Base-by-base conservation (phyloP, 345 rosid species). In the Pistacia atlantica region DNA sequence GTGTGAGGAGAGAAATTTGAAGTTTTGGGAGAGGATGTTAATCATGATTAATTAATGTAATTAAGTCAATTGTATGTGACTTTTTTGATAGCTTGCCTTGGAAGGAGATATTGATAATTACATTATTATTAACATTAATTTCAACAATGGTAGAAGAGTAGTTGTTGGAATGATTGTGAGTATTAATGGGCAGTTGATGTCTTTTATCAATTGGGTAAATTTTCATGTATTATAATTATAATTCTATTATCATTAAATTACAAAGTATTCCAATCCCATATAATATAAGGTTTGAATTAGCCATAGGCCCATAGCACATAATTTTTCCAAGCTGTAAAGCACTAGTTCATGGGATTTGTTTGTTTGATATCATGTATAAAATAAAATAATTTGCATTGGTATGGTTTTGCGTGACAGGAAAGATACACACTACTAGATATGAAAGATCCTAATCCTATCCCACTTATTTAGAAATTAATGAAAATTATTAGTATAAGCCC, bases 321-420 rank as follows among this genome's bases (percentile, higher is more conserved):
- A 9, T 12, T 35, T 70, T 54, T 52, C 71, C 71, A 62, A 55
- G 49, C 38, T 71, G 76, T 54, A 28, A 64, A 70, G 59, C 75
- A 64, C 65, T 13, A 11, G 11, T 20, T 17, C 10, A 10, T 63
- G 42, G 51, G 66, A 16, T 57, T 12, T 25, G 7, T 14, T 42
- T 7, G 2, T 17, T 46, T 67, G 8, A 42, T 71, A 45, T 63
- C n/a, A 5, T 5, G 54, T 20, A 28, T n/a, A 2, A 25, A 7
- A 57, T 28, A 9, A 9, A 9, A 49, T 49, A 9, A 49, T 59
- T 59, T 6, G 33, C 25, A 25, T 25, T 25, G 25, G 25, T 3
- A 33, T 58, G 13, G 4, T 59, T 69, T 71, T 70, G 18, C 68
- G 49, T 75, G 69, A 67, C n/a, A 49, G 76, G n/a, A 54, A 71